Base-by-base conservation (phyloP, 1,284 basidiomycete species). In the Wolfiporia cocos region DNA sequence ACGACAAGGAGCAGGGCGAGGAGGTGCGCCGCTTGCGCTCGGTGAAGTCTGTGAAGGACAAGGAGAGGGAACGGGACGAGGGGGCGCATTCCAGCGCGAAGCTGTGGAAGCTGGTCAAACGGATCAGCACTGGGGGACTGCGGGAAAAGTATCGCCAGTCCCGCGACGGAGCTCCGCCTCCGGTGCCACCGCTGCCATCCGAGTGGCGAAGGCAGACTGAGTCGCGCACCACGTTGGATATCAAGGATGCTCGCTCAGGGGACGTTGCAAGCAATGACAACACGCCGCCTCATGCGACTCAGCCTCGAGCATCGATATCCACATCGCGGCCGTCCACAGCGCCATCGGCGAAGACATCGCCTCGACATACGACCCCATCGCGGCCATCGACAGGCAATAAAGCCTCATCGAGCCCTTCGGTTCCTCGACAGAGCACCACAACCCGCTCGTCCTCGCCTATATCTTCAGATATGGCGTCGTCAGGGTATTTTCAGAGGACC, bases 81-180 rank as follows among this genome's bases (percentile, higher is more conserved):
- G 66, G 65, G 5, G 55, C 64, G 9, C 56, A 61, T 15, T 46
- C 60, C 3, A 67, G 72, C 12, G 66, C 63, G 34, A 73, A 68
- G 51, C 60, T 83, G 2, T 85, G 80, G 81, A 79, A 70, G 56
- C 55, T 86, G 34, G 70, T 86, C 68, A 84, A 82, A 57, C 69
- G 79, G 21, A 74, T 86, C 42, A 84, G 81, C 49, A 72, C 76
- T 0, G 77, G 78, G 11, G 78, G 69, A 2, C 59, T 84, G 32
- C 69, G 77, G 44, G 81, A 85, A 15, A 76, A 70, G 51, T 80
- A 73, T 50, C 58, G 64, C 11, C 46, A 47, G 11, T 37, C 34
- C 18, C 48, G 36, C 37, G 45, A 41, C 22, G 43, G 57, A 19
- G 50, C 56, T 2, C 68, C 69, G n/a, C 76, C 78, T 2, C 79